Evolutionary conservation across 2,329 filamentous ascomycete genomes (phyloP).

Genomic region (Leptographium galeiforme): DNA sequence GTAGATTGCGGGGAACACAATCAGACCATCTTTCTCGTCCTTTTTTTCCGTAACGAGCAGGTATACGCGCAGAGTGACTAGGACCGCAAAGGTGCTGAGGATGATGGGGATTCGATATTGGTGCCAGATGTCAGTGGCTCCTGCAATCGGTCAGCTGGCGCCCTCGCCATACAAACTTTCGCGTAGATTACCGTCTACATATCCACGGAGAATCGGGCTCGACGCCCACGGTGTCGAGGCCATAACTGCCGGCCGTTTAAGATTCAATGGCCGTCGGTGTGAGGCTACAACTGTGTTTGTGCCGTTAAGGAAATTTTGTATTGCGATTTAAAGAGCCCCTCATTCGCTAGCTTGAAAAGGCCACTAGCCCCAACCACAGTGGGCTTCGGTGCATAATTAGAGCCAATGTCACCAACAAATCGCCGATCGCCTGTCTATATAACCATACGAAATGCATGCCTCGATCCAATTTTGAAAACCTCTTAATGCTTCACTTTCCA

Average conservation of each 20-base stretch:
- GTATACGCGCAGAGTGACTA: conserved; percentile 28
- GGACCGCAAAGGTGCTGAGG: conserved; percentile 22
- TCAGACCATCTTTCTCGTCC: conserved; percentile 20
- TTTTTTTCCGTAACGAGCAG: conserved; percentile 20
- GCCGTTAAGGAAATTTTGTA: not conserved
- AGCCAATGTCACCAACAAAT: not conserved
- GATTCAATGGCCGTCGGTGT: not conserved
- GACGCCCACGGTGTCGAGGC: conserved; percentile 2
- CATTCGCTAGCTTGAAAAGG: not conserved
- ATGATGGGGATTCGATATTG: conserved; percentile 30
- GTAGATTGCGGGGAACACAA: conserved; percentile 24
- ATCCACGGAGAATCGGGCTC: conserved; percentile 1
- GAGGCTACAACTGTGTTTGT: not conserved
- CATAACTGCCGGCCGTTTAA: conserved; percentile 4
- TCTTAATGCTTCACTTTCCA: not conserved
- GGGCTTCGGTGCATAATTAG: not conserved
- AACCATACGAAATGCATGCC: not conserved
- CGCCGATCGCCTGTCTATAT: not conserved
- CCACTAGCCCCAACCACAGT: not conserved
- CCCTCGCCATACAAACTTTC: not conserved
- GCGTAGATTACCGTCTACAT: not conserved
- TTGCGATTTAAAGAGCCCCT: not conserved
- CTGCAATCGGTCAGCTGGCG: conserved; percentile 5
- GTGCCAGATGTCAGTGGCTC: conserved; percentile 30
- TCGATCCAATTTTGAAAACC: not conserved